Base-by-base conservation (phyloP, 805 yeast genomes). In the Candida verbasci region DNA sequence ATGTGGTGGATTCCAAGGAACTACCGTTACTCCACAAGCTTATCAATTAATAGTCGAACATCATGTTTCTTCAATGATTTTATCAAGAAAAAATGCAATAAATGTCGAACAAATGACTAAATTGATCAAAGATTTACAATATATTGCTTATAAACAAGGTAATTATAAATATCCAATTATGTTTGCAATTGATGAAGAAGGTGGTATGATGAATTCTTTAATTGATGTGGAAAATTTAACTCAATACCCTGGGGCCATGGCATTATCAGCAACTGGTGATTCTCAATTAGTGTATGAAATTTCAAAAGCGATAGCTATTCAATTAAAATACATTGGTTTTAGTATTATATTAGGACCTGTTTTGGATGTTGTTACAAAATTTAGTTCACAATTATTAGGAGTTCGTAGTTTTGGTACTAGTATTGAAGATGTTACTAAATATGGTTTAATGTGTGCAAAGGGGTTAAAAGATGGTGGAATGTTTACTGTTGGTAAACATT, bases 231-330 rank as follows among this genome's bases (percentile, higher is more conserved):
- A 65, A 8, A 59, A 55, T 39, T 52, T 78, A 15, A 70, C 78
- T 8, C 82, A 77, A 50, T 76, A 72, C 46, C 84, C 84, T 1
- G 77, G 82, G 4, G 80, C 80, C 18, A 78, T 78, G 83, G 82
- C 79, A 3, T 52, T 78, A 16, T 74, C 76, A 3, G 81, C 82
- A 15, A 66, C 80, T 0, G 72, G 72, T 9, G 70, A 73, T 37
- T 48, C 59, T 9, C 68, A 68, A 4, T 50, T 76, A 41, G 78
- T 75, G 7, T 70, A 70, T 41, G 62, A 76, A 29, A 71, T 76
- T 2, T 70, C 71, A 38, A 65, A 70, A 29, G 83, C 82, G 2
- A 50, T 77, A 8, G 81, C 80, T 0, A 44, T 50, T 12, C 81
- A 78, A 46, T 60, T 78, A 42, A 63, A 60, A 35, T 55, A 70